Conservation (phyloP, 305 asterid species). For the Solanum hybrid region DNA sequence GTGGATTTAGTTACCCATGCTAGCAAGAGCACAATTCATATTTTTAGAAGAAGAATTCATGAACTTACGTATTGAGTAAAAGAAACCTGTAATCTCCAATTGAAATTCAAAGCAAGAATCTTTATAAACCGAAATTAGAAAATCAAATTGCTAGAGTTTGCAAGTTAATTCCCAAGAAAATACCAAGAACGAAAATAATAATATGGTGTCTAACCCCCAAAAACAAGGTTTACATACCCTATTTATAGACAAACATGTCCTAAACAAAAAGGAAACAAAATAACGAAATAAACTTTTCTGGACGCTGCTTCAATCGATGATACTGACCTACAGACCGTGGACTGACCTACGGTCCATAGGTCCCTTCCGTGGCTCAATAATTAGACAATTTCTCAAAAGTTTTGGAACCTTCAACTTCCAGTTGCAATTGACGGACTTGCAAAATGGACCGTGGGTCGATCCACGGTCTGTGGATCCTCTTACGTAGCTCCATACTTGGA, state of each 20-base stretch:
- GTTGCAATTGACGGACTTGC: background rate
- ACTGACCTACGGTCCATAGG: too few relatives aligned
- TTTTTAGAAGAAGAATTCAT: background rate
- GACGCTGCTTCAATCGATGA: too few relatives aligned
- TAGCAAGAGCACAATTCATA: background rate
- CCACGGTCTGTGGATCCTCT: background rate
- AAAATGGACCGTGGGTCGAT: background rate
- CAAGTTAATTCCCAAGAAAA: background rate
- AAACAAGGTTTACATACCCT: background rate
- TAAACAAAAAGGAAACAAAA: too few relatives aligned
- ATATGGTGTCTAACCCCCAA: background rate
- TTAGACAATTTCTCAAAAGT: background rate
- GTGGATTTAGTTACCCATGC: background rate
- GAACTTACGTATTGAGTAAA: background rate
- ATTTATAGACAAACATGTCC: background rate
- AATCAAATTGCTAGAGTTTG: background rate
- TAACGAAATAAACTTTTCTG: too few relatives aligned
- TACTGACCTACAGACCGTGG: too few relatives aligned
- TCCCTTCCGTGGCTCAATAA: too few relatives aligned
- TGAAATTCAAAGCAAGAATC: background rate
- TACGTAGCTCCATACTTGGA: background rate
- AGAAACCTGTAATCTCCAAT: background rate
- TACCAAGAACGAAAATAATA: background rate
- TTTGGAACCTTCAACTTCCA: background rate
- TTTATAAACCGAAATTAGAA: background rate